Conservation (phyloP, 169 alveolate species). For the Cryptosporidium sp. region DNA sequence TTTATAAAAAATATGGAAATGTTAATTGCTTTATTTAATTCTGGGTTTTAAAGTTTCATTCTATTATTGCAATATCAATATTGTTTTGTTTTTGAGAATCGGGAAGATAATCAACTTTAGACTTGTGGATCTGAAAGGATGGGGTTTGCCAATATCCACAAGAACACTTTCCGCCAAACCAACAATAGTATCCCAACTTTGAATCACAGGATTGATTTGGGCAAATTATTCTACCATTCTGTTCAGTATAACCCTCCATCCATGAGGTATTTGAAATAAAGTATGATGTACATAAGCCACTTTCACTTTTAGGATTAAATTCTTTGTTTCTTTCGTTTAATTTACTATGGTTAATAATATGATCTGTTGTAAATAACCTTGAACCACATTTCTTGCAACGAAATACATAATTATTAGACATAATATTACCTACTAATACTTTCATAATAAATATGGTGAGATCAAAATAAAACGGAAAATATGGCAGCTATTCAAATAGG, state of each 20-base stretch:
- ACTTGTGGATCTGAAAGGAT: slow-evolving; percentile 52
- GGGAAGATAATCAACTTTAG: slow-evolving; percentile 54
- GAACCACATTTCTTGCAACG: slow-evolving; percentile 62
- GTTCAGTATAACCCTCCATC: slow-evolving; percentile 42
- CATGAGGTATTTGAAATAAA: slow-evolving; percentile 27
- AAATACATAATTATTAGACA: not conserved
- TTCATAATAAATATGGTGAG: too few relatives aligned
- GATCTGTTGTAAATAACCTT: slow-evolving; percentile 26
- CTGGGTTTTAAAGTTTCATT: not conserved
- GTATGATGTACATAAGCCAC: slow-evolving; percentile 21
- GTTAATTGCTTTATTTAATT: too few relatives aligned
- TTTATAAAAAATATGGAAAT: too few relatives aligned
- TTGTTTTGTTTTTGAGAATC: not conserved
- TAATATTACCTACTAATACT: not conserved
- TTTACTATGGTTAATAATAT: not conserved
- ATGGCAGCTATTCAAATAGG: not conserved
- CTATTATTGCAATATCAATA: slow-evolving; percentile 1
- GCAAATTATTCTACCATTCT: slow-evolving; percentile 41
- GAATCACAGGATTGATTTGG: slow-evolving; percentile 51
- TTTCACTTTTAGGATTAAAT: not conserved
- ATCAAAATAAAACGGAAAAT: not conserved
- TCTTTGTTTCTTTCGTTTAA: not conserved
- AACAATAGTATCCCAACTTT: slow-evolving; percentile 47
- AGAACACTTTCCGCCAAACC: slow-evolving; percentile 65
- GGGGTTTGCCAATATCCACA: slow-evolving; percentile 74